Conservation (phyloP, 2,329 filamentous ascomycete species). For the Periglandula ipomoeae region DNA sequence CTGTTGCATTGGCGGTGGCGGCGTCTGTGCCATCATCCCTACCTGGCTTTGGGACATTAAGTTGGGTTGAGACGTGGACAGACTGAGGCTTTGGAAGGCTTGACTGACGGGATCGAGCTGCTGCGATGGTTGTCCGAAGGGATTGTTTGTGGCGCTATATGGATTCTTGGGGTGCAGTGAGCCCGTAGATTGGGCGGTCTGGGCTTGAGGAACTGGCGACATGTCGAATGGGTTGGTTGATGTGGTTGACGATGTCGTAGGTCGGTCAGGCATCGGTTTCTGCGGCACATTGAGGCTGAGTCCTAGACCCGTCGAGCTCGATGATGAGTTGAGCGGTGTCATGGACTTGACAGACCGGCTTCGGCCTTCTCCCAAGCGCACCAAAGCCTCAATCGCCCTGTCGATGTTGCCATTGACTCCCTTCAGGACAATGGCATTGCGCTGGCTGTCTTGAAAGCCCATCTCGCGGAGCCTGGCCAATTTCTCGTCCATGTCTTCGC, state of each 20-base stretch:
- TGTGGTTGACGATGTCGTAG: constrained; percentile 31
- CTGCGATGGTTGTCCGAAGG: constrained; percentile 49
- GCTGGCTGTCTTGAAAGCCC: constrained; percentile 79
- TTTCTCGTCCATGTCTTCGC: constrained; percentile 64
- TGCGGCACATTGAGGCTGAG: constrained; percentile 24
- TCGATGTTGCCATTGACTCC: constrained; percentile 79
- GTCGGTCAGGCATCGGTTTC: constrained; percentile 21
- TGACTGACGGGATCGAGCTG: constrained; percentile 43
- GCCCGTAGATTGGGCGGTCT: constrained; percentile 57
- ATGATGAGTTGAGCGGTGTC: constrained; percentile 40
- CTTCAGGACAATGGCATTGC: constrained; percentile 74
- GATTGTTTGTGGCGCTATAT: constrained; percentile 53
- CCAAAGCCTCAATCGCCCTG: constrained; percentile 73
- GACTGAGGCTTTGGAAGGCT: constrained; percentile 66
- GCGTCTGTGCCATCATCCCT: constrained; percentile 19
- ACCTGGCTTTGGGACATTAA: constrained; percentile 59
- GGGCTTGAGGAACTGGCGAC: constrained; percentile 42
- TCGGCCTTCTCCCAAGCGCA: constrained; percentile 68
- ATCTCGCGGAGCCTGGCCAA: constrained; percentile 72
- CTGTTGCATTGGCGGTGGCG: constrained; percentile 10
- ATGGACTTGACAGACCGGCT: constrained; percentile 40
- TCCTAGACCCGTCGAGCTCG: constrained; percentile 18
- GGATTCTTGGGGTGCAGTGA: constrained; percentile 49
- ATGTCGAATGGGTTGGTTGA: constrained; percentile 63
- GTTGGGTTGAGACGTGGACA: constrained; percentile 46